Percentiles rank a stretch among this genome's conserved stretches.
phyloP scores from a whole-genome alignment of 1,284 basidiomycete genomes.

The Golubevia pallescens region DNA sequence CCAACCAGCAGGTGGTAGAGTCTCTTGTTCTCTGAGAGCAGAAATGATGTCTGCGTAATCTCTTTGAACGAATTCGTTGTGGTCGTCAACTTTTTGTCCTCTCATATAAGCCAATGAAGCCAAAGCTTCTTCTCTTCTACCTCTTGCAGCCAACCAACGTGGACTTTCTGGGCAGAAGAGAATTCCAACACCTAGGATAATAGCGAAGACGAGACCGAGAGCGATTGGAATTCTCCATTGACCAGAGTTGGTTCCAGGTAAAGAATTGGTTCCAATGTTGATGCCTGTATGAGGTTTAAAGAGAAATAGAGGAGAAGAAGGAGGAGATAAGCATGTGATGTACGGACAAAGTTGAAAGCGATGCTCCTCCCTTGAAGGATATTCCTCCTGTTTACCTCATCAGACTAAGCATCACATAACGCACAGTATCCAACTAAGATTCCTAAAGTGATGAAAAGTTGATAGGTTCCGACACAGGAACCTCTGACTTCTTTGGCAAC shows the following conservation, averaged over 20 bases:
- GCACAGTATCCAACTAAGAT: conserved; percentile 79
- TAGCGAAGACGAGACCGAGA: conserved; percentile 75
- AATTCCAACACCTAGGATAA: conserved; percentile 74
- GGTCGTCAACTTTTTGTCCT: conserved; percentile 67
- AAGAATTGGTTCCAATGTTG: conserved; percentile 48
- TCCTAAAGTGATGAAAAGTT: conserved; percentile 78
- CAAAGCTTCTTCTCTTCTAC: conserved; percentile 69
- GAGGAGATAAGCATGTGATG: too few species aligned
- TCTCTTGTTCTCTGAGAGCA: conserved; percentile 26
- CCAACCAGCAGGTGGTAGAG: conserved; percentile 29
- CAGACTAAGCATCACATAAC: too few species aligned
- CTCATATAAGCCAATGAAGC: conserved; percentile 70
- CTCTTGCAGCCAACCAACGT: conserved; percentile 71
- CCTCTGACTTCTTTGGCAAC: conserved; percentile 80
- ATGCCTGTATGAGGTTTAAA: too few species aligned
- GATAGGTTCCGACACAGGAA: conserved; percentile 74
- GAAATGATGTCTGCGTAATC: conserved; percentile 55
- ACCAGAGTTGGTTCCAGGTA: conserved; percentile 34
- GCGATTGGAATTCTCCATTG: conserved; percentile 76
- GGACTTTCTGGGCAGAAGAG: conserved; percentile 79
- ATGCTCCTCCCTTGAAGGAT: too few species aligned
- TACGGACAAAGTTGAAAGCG: too few species aligned
- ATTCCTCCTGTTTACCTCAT: too few species aligned
- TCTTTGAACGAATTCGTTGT: conserved; percentile 46
- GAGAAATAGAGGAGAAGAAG: too few species aligned